phyloP scores from a whole-genome alignment of 2,329 filamentous ascomycete species.

The Sclerotinia borealis region DNA sequence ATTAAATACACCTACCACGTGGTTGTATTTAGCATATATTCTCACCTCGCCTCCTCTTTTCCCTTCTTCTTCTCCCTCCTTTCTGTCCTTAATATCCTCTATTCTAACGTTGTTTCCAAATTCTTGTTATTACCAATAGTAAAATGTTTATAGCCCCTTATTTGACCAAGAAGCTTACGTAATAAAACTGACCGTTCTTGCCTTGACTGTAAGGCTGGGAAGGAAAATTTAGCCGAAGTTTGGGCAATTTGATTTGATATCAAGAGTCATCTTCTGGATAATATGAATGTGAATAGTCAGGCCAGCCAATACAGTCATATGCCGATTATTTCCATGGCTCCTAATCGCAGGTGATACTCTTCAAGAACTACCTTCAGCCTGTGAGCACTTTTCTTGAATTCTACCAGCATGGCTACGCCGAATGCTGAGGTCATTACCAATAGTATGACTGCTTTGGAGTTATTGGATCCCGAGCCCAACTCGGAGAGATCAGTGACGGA shows the following conservation, averaged over 20 bases:
- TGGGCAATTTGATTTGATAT: background rate
- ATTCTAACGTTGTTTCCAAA: no score
- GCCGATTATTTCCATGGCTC: background rate
- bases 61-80: no score
- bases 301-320: background rate
- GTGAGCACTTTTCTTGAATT: background rate
- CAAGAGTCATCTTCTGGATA: background rate
- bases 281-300: no score
- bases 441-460: background rate
- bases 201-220: no score
- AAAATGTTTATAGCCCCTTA: no score
- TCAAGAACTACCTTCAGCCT: background rate
- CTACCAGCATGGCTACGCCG: background rate
- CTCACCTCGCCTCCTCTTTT: no score
- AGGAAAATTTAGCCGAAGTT: background rate
- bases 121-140: no score
- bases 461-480: background rate
- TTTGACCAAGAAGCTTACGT: no score
- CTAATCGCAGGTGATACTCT: background rate
- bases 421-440: background rate
- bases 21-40: no score
- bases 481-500: constrained; percentile 8
- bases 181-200: no score
- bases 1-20: no score
- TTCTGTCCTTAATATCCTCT: no score